Percentiles rank a stretch among this genome's conserved stretches.
Evolutionary conservation across 1,139 yeast genomes (phyloP).

Genomic region (Magnusiomyces ingens): DNA sequence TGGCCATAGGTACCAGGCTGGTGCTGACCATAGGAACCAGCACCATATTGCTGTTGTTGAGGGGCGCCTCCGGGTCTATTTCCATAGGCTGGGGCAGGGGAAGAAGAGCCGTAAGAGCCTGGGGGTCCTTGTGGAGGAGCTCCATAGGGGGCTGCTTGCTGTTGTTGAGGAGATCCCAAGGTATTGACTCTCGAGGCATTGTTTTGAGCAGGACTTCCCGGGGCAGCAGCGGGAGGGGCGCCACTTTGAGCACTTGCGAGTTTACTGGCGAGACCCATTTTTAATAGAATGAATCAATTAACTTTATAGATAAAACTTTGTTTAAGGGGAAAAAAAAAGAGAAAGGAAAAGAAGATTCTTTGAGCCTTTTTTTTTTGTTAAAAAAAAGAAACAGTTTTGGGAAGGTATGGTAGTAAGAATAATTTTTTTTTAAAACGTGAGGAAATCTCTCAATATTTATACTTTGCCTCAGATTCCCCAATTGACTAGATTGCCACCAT

Average conservation of each 20-base stretch:
- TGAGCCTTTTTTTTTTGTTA: too few relatives aligned
- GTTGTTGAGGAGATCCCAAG: not conserved
- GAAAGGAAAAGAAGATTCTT: not conserved
- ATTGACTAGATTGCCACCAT: too few relatives aligned
- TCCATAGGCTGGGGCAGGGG: too few relatives aligned
- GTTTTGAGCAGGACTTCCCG: not conserved
- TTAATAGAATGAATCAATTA: not conserved
- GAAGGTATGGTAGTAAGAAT: too few relatives aligned
- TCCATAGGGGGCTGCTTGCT: not conserved
- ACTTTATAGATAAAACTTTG: not conserved
- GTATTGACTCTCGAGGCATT: not conserved
- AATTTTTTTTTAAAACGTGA: too few relatives aligned
- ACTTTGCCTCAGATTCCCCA: too few relatives aligned
- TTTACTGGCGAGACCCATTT: not conserved
- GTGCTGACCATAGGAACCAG: slow-evolving; percentile 13
- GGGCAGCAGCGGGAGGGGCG: not conserved
- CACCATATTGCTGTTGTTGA: slow-evolving; percentile 6
- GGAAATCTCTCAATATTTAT: too few relatives aligned
- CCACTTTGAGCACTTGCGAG: not conserved
- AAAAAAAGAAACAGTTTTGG: too few relatives aligned
- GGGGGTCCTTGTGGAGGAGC: not conserved
- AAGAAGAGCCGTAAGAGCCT: not conserved
- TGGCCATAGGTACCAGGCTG: slow-evolving; percentile 6
- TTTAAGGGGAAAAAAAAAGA: not conserved
- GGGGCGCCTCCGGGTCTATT: slow-evolving; percentile 1